Evolutionary conservation across 768 basidiomycete species (phyloP).

Genomic region (Leccinum subgranulosum): DNA sequence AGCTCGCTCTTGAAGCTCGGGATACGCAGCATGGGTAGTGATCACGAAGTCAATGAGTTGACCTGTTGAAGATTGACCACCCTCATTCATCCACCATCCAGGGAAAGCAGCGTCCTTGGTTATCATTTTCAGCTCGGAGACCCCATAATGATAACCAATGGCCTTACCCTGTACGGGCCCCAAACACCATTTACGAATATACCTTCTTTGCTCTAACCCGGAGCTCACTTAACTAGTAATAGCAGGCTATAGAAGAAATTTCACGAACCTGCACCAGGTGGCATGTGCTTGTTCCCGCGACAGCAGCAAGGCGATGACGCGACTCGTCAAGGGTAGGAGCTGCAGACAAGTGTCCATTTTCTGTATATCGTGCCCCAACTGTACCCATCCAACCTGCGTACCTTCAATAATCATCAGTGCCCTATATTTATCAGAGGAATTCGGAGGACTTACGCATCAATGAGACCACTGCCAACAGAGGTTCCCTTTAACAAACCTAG

Average conservation of each 20-base stretch:
- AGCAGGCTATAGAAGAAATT: neutral
- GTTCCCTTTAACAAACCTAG: slow-evolving; percentile 84
- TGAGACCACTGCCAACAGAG: slow-evolving; percentile 90
- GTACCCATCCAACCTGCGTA: slow-evolving; percentile 99
- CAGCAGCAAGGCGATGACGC: slow-evolving; percentile 78
- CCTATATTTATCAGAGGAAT: neutral
- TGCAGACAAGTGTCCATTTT: slow-evolving; percentile 49
- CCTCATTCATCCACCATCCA: slow-evolving; percentile 99
- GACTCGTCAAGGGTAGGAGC: slow-evolving; percentile 73
- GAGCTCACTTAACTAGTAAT: neutral
- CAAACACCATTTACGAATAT: slow-evolving; percentile 91
- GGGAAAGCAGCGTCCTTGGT: slow-evolving; percentile 80
- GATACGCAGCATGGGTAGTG: slow-evolving; percentile 85
- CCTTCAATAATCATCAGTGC: slow-evolving; percentile 31
- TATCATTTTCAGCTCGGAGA: slow-evolving; percentile 2
- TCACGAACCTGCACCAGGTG: slow-evolving; percentile 79
- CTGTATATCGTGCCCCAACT: slow-evolving; percentile 71
- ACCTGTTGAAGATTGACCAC: slow-evolving; percentile 98
- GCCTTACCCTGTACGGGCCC: slow-evolving; percentile 76
- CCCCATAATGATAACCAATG: neutral
- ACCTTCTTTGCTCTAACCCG: slow-evolving; percentile 66
- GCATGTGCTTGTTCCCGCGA: slow-evolving; percentile 96
- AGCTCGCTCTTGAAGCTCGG: slow-evolving; percentile 60
- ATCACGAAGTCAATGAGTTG: slow-evolving; percentile 91
- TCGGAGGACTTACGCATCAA: slow-evolving; percentile 73